Percentiles rank a stretch among this genome's conserved stretches.
These are phyloP conservation scores for Wickerhamiella occidentalis DNA, from an alignment of 805 yeast genomes.

Conservation along the genomic window DNA sequence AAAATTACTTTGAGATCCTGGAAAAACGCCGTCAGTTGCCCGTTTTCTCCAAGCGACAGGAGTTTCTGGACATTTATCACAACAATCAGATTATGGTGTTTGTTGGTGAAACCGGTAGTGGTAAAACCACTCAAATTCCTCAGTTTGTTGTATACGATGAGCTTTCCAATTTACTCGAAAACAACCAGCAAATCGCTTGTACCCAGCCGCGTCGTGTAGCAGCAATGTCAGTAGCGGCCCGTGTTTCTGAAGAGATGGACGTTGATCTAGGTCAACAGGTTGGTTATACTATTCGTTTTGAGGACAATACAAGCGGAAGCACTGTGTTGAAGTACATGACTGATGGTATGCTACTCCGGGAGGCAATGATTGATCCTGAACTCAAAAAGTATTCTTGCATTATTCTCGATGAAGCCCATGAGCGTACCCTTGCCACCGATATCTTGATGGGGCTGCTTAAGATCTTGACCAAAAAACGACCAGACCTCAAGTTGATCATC, in stretches of 20 bases:
- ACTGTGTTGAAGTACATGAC: conserved; percentile 93
- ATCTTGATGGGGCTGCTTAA: conserved; percentile 89
- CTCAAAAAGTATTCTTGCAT: conserved; percentile 73
- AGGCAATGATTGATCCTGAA: conserved; percentile 93
- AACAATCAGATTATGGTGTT: conserved; percentile 88
- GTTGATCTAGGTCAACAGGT: conserved; percentile 86
- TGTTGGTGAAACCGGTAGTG: conserved; percentile 98
- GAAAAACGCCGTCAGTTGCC: conserved; percentile 76
- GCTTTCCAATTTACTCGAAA: conserved; percentile 57
- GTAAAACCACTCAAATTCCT: conserved; percentile 97
- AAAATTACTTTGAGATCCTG: conserved; percentile 66
- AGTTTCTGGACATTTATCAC: conserved; percentile 75
- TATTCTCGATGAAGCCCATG: conserved; percentile 95
- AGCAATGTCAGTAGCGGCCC: conserved; percentile 83
- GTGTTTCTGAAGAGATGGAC: conserved; percentile 97
- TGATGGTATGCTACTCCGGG: conserved; percentile 95
- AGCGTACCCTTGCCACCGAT: conserved; percentile 92
- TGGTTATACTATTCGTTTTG: conserved; percentile 91
- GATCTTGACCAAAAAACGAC: conserved; percentile 65
- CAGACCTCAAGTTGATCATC: conserved; percentile 80
- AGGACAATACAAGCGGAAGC: conserved; percentile 66
- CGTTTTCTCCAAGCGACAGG: conserved; percentile 85
- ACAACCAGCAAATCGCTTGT: conserved; percentile 82
- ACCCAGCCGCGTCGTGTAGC: conserved; percentile 89
- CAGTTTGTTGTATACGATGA: conserved; percentile 90